Evolutionary conservation across 2,329 filamentous ascomycete species (phyloP), one percentile per base, ranked within the genome.

Genomic region (Ophiostoma himal-ulmi): DNA sequence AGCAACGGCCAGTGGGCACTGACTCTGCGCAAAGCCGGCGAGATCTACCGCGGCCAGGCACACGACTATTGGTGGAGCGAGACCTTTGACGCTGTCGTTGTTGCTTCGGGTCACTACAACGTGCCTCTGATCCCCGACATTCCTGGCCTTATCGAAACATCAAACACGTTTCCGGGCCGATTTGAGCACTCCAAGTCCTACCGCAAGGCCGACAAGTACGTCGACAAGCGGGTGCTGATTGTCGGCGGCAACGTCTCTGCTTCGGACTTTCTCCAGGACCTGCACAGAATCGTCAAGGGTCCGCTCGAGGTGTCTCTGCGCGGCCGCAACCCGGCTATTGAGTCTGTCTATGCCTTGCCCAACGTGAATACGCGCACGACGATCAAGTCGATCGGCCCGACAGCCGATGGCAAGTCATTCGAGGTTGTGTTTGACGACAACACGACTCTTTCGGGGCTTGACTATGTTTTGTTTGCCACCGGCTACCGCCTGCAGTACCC

Each of bases 51-150:
- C 52, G 76, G 77, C 13, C 41, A 41, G 77, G 75, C 22, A 71
- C 75, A 2, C 72, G 74, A 88, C 73, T 83, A 84, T 71, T 89
- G 88, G 87, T 89, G 87, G 87, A 79, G 78, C 0, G 88, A 79
- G 69, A 75, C 79, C 0, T 57, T 57, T 57, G 52, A 57, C 52
- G 52, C 52, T 11, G 52, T 57, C 22, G 84, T 91, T 0, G 85
- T 90, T 5, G 88, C 89, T 0, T 87, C 83, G 34, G 90, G 90
- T 0, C 89, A 91, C 77, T 91, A 90, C 74, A 84, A 85, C 72
- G 81, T 89, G 1, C 88, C 88, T 0, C 89, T 84, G 71, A 80
- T 87, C 0, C 74, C 74, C 8, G 13, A 30, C 1, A 81, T 87
- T 20, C 76, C 81, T 0, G 85, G 85, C 0, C 74, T 88, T 7